Evolutionary conservation across 371 early-diverging fungal species (phyloP), one percentile per base, ranked within the genome.

Genomic region (Thermomucor indicae-seudaticae): DNA sequence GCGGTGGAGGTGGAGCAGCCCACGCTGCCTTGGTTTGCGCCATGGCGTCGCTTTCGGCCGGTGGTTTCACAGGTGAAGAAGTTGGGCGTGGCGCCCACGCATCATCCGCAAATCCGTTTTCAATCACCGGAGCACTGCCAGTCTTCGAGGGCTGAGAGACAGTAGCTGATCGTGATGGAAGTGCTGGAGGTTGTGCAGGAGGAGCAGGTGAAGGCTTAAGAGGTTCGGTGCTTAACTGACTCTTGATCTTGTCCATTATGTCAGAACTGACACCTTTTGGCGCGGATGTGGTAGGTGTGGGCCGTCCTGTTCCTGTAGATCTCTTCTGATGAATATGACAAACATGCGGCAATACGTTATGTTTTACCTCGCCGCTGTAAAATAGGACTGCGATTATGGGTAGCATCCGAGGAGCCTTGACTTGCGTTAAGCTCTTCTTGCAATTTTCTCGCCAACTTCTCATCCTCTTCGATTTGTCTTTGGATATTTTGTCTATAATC

Each of bases 381-480:
- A 4, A 47, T 48, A 5, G 35, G 40, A 29, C 54, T 27, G 25
- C 40, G 46, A 31, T 30, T 27, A 16, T 31, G 23, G 29, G 47
- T 16, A 38, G 38, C 19, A 30, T 37, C 24, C 23, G 49, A 35
- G 52, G 7, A 19, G 19, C 40, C 38, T n/a, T n/a, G n/a, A n/a
- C n/a, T n/a, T 47, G 71, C 37, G 79, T 86, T 37, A 72, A 79
- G 51, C 47, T 69, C 60, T 32, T 87, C 76, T 64, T 93, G 93
- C 43, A 93, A 69, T 49, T 84, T 77, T 25, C 91, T 74, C 4
- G 93, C 95, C 35, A 89, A 67, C 43, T 66, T 69, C 60, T 90
- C 92, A 59, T 93, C 92, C 7, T 67, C 58, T 25, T 72, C 65
- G 25, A 83, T 76, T 49, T 83, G 84, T 29, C 65, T 45, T 42